Base-by-base conservation (phyloP, 176 grass and related monocot species). In the Aechmea fasciata region DNA sequence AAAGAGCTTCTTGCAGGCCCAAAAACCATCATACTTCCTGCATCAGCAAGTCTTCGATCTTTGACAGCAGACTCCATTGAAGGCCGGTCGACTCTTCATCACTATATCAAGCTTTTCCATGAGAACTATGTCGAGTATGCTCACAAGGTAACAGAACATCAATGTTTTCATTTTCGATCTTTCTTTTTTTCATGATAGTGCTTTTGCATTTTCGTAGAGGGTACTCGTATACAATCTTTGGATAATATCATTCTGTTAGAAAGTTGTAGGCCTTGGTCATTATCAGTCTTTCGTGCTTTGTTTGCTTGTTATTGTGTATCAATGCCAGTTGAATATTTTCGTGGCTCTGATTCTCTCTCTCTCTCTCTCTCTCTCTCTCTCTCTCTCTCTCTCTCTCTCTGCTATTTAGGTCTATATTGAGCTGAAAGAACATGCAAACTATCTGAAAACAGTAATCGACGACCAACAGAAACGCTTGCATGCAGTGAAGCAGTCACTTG, bases 111-210 rank as follows among this genome's bases (percentile, higher is more conserved):
- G 74, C 76, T 92, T 85, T 97, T 97, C 78, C 89, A 82, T 72
- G 94, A 97, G 79, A 85, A 92, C 70, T 93, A 97, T 83, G 94
- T 97, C 7, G 86, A 97, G 80, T 97, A 92, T 17, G 94, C 86
- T 14, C 94, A 97, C 66, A 97, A 97, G 89, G 94, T 93, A 90
- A 50, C 12, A 48, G 70, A 3, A 65, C 6, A 71, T 11, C 7
- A 24, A 47, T 26, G 25, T 67, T 23, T 64, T 50, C 49, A 26
- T 26, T 18, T 29, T 51, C 7, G 5, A 41, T 41, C 47, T 15
- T 0, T 48, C 47, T 67, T 48, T 15, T 1, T 14, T n/a, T 48
- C 10, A 2, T 61, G 15, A 47, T 62, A 3, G 13, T 62, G 50
- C 51, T 41, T 6, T 41, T 41, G 33, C 33, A 7, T 41, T 41